Evolutionary conservation across 192 early-diverging fungal genomes (phyloP), one percentile per base, ranked within the genome.

Genomic region (Thamnidium elegans): DNA sequence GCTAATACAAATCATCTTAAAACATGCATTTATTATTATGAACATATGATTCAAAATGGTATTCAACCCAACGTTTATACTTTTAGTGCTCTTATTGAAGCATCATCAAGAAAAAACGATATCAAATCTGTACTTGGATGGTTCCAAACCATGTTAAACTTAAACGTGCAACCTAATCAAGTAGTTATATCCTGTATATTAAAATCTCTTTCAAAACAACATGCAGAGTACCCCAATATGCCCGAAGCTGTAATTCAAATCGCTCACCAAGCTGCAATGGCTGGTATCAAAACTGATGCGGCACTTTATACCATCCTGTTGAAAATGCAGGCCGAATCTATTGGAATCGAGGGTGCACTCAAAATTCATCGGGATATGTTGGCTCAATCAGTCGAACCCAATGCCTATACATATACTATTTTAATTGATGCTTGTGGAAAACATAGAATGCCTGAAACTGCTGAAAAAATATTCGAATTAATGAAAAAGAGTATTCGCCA

Each of bases 261-360:
- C 9, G 58, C 54, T 19, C 30, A 67, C n/a, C 65, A 76, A 42
- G 65, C 54, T 23, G 23, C 42, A 13, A 36, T 44, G 34, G 59
- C 65, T 21, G 74, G 74, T 17, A 67, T 71, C 63, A 67, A 71
- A 43, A 20, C 65, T 7, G 74, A 76, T 61, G 61, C 55, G 26
- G 61, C 58, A 36, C 39, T 76, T 3, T 76, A 76, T 67, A 67
- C 74, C 55, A 52, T 66, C 11, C 55, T 76, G 42, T 61, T 76
- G 15, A 55, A 67, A 15, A 58, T 71, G 19, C 69, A 64, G 21
- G 61, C 74, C 8, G 30, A 63, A 20, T 20, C 55, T 10, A 19
- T 53, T 7, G 63, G 66, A 34, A 45, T 65, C 32, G 32, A 50
- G 7, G 59, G 43, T 1, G 51, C 60, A 1, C 65, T 76, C 5